These are phyloP conservation scores for Przewalskia tangutica DNA, from an alignment of 257 asterid species.

Conservation along the genomic window DNA sequence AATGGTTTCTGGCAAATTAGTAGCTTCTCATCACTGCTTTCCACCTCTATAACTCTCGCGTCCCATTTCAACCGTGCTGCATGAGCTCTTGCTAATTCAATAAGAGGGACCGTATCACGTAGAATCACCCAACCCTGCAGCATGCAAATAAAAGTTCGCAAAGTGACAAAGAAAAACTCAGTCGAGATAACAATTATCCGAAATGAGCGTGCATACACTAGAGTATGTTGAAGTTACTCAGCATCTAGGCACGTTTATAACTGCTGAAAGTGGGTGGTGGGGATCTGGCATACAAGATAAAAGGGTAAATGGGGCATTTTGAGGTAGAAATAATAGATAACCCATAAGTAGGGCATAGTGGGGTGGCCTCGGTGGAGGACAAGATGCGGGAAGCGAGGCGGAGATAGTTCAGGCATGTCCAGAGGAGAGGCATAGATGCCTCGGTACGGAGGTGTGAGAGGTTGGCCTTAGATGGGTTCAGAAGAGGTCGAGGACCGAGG, in stretches of 20 bases:
- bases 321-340: background rate
- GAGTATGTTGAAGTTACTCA: background rate
- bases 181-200: background rate
- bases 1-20: conserved; percentile 96
- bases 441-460: no score
- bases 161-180: background rate
- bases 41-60: conserved; percentile 85
- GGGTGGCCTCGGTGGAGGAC: no score
- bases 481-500: no score
- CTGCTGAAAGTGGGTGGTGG: background rate
- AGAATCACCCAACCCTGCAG: conserved; percentile 92
- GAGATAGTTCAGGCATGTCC: no score
- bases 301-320: background rate
- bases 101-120: conserved; percentile 51
- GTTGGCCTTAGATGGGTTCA: no score
- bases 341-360: background rate
- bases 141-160: conserved; percentile 6
- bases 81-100: conserved; percentile 73
- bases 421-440: no score
- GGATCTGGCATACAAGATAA: background rate
- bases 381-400: no score
- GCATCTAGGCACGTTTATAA: background rate
- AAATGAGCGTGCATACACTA: background rate
- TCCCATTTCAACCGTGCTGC: conserved; percentile 88
- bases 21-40: conserved; percentile 75